phyloP scores from a whole-genome alignment of 2,329 filamentous ascomycete genomes.

The Sclerotinia trifoliorum region DNA sequence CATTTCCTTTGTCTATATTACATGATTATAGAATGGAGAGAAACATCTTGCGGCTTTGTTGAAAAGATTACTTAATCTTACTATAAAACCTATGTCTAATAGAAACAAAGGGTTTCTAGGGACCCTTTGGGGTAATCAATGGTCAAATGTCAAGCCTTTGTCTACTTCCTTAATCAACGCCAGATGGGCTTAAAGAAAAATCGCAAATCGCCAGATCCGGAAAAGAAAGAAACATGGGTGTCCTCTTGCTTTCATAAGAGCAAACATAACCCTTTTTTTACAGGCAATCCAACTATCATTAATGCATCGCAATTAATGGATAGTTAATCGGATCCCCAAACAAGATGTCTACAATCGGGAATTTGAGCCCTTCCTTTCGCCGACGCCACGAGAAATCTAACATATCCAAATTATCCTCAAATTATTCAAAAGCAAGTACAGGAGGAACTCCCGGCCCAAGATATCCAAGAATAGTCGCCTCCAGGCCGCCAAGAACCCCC shows the following conservation, averaged over 20 bases:
- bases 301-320: background rate
- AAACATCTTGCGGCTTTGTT: background rate
- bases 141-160: background rate
- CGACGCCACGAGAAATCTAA: too few species aligned
- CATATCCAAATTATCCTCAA: background rate
- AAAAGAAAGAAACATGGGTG: background rate
- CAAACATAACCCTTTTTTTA: background rate
- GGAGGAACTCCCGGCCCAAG: too few species aligned
- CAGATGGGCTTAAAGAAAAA: background rate
- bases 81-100: background rate
- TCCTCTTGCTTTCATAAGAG: background rate
- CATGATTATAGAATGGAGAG: background rate
- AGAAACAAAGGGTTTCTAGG: background rate
- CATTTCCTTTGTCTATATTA: background rate
- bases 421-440: background rate
- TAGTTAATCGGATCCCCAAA: background rate
- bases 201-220: background rate
- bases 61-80: background rate
- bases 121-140: background rate
- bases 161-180: background rate
- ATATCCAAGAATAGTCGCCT: background rate
- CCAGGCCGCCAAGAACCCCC: background rate
- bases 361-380: too few species aligned
- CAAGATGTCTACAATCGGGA: constrained; percentile 3
- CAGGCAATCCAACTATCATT: background rate